Evolutionary conservation across 2,329 filamentous ascomycete genomes (phyloP).

Genomic region (Aspergillus hiratsukae): DNA sequence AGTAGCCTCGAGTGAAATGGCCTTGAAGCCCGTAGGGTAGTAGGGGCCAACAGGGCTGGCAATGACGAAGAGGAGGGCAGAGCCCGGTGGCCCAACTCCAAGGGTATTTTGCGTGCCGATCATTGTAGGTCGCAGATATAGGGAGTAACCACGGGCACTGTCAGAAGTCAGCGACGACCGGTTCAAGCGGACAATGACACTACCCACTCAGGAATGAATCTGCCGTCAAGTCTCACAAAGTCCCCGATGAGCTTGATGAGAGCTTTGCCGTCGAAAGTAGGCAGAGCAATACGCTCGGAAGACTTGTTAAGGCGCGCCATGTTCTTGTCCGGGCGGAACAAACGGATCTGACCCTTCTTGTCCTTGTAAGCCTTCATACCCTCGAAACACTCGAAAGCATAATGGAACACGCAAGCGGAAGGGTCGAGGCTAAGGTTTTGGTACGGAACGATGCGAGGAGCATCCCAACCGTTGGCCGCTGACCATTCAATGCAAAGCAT

Average conservation of each 20-base stretch:
- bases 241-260: conserved; percentile 77
- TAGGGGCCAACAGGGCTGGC: conserved; percentile 95
- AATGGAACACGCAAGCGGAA: conserved; percentile 96
- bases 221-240: conserved; percentile 74
- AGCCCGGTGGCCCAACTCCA: conserved; percentile 86
- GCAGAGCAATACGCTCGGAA: conserved; percentile 83
- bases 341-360: conserved; percentile 67
- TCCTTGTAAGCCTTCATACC: conserved; percentile 99
- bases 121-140: conserved; percentile 94
- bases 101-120: conserved; percentile 95
- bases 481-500: conserved; percentile 97
- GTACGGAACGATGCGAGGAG: conserved; percentile 83
- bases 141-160: conserved; percentile 72
- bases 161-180: not conserved
- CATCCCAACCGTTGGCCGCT: conserved; percentile 73
- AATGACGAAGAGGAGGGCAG: conserved; percentile 89
- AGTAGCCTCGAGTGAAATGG: conserved; percentile 89
- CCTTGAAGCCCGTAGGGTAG: conserved; percentile 98
- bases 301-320: conserved; percentile 94
- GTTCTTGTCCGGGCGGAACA: conserved; percentile 95
- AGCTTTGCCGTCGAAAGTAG: conserved; percentile 70
- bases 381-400: conserved; percentile 97
- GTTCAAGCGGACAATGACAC: not conserved
- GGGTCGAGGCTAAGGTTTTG: conserved; percentile 96
- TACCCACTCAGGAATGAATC: conserved; percentile 77